These are phyloP conservation scores for Exidia glandulosa DNA, from an alignment of 768 basidiomycete species.

Conservation along the genomic window DNA sequence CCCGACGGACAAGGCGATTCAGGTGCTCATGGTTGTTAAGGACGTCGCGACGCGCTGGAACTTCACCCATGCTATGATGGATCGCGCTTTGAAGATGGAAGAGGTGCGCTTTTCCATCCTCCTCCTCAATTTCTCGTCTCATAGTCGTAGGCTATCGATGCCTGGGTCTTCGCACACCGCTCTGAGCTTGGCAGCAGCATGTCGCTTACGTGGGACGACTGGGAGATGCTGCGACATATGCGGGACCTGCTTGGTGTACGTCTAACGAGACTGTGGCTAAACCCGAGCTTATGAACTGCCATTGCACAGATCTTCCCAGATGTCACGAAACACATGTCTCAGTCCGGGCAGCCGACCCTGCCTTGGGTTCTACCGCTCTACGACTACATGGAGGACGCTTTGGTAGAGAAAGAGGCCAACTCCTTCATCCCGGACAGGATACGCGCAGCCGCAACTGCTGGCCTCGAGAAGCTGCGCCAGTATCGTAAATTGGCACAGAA, in stretches of 20 bases:
- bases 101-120: constrained; percentile 19
- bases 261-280: neutral
- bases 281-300: neutral
- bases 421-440: neutral
- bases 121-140: too few species aligned
- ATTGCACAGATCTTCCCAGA: constrained; percentile 18
- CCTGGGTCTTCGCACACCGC: constrained; percentile 17
- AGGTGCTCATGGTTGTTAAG: constrained; percentile 17
- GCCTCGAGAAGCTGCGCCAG: constrained; percentile 36
- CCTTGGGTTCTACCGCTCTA: constrained; percentile 23
- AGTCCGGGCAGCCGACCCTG: constrained; percentile 15
- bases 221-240: constrained; percentile 1
- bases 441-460: neutral
- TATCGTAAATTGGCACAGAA: constrained; percentile 50
- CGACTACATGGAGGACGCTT: constrained; percentile 10
- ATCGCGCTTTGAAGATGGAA: constrained; percentile 12
- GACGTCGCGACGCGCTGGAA: constrained; percentile 27
- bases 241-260: neutral
- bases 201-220: constrained; percentile 7
- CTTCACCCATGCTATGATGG: constrained; percentile 25
- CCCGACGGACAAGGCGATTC: too few species aligned
- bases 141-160: constrained; percentile 25
- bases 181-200: constrained; percentile 5
- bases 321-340: constrained; percentile 19
- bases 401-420: neutral